phyloP scores from a whole-genome alignment of 148 eudicot species.

The Hydrangea macrophylla region DNA sequence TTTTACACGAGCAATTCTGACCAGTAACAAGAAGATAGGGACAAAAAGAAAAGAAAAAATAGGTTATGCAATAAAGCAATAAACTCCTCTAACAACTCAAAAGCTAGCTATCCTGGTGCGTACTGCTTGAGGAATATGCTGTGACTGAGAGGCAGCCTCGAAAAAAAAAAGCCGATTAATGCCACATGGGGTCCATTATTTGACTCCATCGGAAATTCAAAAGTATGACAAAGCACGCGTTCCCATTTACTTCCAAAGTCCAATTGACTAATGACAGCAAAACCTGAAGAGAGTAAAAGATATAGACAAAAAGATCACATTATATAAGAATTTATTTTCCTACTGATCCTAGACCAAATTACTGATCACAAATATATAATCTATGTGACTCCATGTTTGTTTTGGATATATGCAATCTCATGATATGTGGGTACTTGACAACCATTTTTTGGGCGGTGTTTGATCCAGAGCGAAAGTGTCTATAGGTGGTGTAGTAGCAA shows the following conservation, averaged over 20 bases:
- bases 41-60: slow-evolving; percentile 12
- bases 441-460: too few species aligned
- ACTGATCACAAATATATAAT: too few species aligned
- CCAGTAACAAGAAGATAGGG: slow-evolving; percentile 55
- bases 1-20: slow-evolving; percentile 58
- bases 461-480: too few species aligned
- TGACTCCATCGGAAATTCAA: slow-evolving; percentile 48
- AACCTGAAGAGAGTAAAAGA: slow-evolving; percentile 36
- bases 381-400: too few species aligned
- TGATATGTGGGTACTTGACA: too few species aligned
- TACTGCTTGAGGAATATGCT: slow-evolving; percentile 78
- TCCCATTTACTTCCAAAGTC: slow-evolving; percentile 88
- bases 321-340: too few species aligned
- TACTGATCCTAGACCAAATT: too few species aligned
- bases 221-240: slow-evolving; percentile 49
- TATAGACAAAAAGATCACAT: background rate
- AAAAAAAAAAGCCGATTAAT: slow-evolving; percentile 60
- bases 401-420: too few species aligned
- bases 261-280: slow-evolving; percentile 73
- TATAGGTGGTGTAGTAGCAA: too few species aligned
- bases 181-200: slow-evolving; percentile 71
- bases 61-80: background rate
- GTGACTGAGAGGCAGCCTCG: slow-evolving; percentile 76
- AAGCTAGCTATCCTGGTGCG: slow-evolving; percentile 9
- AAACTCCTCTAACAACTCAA: background rate